These are phyloP conservation scores for Calonectria pseudoreteaudii DNA, from an alignment of 2,329 filamentous ascomycete genomes.

Conservation along the genomic window DNA sequence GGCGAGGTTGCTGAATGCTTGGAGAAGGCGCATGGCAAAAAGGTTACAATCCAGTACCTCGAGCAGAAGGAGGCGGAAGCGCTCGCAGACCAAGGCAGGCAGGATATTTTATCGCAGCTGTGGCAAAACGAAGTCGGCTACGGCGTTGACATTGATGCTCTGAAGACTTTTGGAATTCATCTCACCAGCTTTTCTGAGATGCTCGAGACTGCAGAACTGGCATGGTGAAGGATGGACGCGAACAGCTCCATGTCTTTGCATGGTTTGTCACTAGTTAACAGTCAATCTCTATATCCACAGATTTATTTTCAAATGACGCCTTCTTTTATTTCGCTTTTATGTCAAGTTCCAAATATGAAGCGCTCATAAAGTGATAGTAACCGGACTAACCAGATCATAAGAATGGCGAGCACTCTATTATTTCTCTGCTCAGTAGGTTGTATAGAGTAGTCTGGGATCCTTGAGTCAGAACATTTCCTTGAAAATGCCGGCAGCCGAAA, in stretches of 20 bases:
- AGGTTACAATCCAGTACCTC: not conserved
- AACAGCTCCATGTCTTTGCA: not conserved
- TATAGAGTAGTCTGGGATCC: no score
- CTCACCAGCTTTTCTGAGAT: not conserved
- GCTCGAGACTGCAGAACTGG: not conserved
- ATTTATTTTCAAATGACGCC: not conserved
- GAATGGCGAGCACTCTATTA: no score
- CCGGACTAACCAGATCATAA: no score
- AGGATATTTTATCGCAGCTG: not conserved
- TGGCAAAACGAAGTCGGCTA: not conserved
- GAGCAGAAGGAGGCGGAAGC: not conserved
- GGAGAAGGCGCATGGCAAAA: not conserved
- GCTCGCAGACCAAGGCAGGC: not conserved
- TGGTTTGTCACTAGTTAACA: not conserved
- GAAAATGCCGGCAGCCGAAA: no score
- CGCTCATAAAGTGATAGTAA: no score
- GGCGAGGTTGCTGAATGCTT: not conserved
- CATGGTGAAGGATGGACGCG: not conserved
- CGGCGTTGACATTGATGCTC: not conserved
- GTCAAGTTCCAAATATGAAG: no score
- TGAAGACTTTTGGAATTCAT: not conserved
- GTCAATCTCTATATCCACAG: rapidly evolving
- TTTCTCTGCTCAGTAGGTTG: no score
- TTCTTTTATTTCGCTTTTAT: not conserved
- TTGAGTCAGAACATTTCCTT: no score